These are phyloP conservation scores for Isabelozyma heimii DNA, from an alignment of 805 yeast genomes.

Conservation along the genomic window DNA sequence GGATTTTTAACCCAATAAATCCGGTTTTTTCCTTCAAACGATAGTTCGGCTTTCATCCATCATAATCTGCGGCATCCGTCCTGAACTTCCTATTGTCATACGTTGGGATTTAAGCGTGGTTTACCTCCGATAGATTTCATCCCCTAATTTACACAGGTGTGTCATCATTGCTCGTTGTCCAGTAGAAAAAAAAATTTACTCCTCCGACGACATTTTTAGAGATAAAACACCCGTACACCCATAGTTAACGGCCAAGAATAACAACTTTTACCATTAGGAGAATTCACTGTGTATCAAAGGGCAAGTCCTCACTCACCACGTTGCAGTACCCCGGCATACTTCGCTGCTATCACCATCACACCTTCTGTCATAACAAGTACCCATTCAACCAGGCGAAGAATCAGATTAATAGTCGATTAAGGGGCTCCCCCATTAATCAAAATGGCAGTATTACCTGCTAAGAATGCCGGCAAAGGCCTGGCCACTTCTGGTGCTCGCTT, in stretches of 20 bases:
- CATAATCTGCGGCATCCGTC: background rate
- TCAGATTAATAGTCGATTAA: background rate
- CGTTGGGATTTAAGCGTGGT: background rate
- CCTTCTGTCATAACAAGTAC: background rate
- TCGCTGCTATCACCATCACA: background rate
- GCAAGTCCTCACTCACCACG: background rate
- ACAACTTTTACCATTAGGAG: background rate
- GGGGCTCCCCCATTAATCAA: background rate
- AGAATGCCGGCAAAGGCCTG: conserved; percentile 22
- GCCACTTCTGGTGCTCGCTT: conserved; percentile 64
- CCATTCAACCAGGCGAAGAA: background rate
- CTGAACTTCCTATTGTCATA: background rate
- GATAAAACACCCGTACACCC: conserved; percentile 25
- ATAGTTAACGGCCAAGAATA: conserved; percentile 8
- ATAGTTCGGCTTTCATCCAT: background rate
- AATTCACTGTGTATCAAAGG: background rate
- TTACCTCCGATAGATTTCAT: background rate
- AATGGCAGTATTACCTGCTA: conserved; percentile 43
- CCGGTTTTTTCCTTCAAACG: background rate
- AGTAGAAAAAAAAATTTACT: background rate
- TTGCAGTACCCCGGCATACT: background rate
- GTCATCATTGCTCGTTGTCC: background rate
- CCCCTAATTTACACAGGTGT: background rate
- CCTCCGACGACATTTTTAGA: conserved; percentile 16
- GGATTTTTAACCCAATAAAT: background rate